These are phyloP conservation scores for Yamadazyma diospyri DNA, from an alignment of 1,139 yeast species.

Conservation along the genomic window DNA sequence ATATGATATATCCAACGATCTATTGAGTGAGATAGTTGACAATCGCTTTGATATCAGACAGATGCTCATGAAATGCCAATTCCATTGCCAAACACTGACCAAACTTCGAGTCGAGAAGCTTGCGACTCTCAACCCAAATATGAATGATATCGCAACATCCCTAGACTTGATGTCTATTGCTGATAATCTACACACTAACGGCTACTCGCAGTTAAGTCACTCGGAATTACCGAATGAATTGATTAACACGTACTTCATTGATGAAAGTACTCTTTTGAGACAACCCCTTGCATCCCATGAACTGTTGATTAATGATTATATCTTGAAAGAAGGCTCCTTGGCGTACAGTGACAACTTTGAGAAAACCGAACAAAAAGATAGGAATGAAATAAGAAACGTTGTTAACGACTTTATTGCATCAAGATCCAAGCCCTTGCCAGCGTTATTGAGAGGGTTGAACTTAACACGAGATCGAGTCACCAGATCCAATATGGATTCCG, in stretches of 20 bases:
- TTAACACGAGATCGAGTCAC: slow-evolving; percentile 11
- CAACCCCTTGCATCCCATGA: slow-evolving; percentile 33
- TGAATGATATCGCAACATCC: slow-evolving; percentile 10
- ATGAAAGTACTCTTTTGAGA: slow-evolving; percentile 20
- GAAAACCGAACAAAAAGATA: slow-evolving; percentile 12
- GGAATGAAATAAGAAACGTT: slow-evolving; percentile 15
- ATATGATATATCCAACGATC: slow-evolving; percentile 28
- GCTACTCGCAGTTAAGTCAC: slow-evolving; percentile 38
- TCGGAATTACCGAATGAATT: slow-evolving; percentile 35
- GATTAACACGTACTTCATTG: slow-evolving; percentile 28
- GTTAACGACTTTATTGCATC: slow-evolving; percentile 23
- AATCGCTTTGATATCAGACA: slow-evolving; percentile 49
- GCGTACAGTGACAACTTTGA: background rate
- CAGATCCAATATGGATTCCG: slow-evolving; percentile 14
- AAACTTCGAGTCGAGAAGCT: background rate
- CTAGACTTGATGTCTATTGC: slow-evolving; percentile 36
- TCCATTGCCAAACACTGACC: slow-evolving; percentile 39
- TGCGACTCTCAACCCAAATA: slow-evolving; percentile 2
- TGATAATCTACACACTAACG: slow-evolving; percentile 32
- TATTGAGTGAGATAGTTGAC: slow-evolving; percentile 30
- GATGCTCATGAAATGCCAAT: slow-evolving; percentile 54
- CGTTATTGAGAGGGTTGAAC: slow-evolving; percentile 15
- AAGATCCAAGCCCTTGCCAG: slow-evolving; percentile 22
- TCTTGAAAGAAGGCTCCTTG: slow-evolving; percentile 4
- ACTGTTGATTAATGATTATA: slow-evolving; percentile 16